Percentiles rank a stretch among this genome's conserved stretches.
phyloP scores from a whole-genome alignment of 306 rosid species.

The Cucurbita maxima region DNA sequence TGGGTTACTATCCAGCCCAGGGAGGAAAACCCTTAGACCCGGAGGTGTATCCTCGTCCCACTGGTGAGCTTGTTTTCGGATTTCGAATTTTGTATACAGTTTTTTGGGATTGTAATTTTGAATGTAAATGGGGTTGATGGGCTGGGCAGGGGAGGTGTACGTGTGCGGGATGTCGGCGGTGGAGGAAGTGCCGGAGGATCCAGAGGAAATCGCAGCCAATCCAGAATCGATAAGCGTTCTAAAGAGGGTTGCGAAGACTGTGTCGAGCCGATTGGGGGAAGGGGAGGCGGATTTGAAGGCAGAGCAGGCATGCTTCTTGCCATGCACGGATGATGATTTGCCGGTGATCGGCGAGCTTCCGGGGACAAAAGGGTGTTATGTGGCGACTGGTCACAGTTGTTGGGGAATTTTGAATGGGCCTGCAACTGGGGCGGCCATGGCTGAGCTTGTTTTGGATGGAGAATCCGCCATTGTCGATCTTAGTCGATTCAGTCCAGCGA shows the following conservation, averaged over 20 bases:
- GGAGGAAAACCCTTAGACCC: slow-evolving; percentile 51
- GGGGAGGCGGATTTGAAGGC: slow-evolving; percentile 54
- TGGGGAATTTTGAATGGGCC: slow-evolving; percentile 95
- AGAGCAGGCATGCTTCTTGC: slow-evolving; percentile 85
- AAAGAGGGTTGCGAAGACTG: slow-evolving; percentile 59
- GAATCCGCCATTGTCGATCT: slow-evolving; percentile 57
- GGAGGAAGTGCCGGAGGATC: slow-evolving; percentile 66
- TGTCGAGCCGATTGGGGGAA: slow-evolving; percentile 58
- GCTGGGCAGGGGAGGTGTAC: slow-evolving; percentile 74
- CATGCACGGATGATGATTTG: slow-evolving; percentile 50
- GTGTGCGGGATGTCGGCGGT: slow-evolving; percentile 64
- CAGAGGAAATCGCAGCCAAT: slow-evolving; percentile 40
- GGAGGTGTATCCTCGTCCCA: slow-evolving; percentile 89
- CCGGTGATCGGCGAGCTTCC: slow-evolving; percentile 73
- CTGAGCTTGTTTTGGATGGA: slow-evolving; percentile 73
- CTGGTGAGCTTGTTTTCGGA: slow-evolving; percentile 28
- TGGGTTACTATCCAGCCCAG: slow-evolving; percentile 25
- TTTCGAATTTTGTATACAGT: neutral
- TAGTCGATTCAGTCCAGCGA: slow-evolving; percentile 46
- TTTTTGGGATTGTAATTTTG: neutral
- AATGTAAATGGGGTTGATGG: neutral
- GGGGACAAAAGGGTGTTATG: slow-evolving; percentile 49
- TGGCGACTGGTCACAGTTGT: slow-evolving; percentile 76
- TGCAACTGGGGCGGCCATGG: slow-evolving; percentile 82
- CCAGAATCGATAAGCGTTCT: slow-evolving; percentile 42